These are phyloP conservation scores for Aspergillus japonicus DNA, from an alignment of 2,329 filamentous ascomycete genomes.

Conservation along the genomic window DNA sequence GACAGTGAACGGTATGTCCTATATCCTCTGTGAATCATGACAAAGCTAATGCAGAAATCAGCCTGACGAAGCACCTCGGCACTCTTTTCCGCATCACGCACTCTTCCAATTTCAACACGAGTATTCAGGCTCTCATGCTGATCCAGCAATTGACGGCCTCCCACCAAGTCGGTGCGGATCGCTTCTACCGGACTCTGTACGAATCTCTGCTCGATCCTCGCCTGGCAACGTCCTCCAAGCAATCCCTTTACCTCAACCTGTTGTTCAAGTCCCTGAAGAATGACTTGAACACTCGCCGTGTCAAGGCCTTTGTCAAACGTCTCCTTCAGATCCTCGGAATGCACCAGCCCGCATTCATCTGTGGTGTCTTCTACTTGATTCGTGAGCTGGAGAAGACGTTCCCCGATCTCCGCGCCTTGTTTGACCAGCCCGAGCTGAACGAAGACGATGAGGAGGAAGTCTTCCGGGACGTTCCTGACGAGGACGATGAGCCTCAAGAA, in stretches of 20 bases:
- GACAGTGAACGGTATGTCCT: constrained; percentile 67
- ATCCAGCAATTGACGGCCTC: constrained; percentile 87
- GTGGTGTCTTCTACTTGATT: constrained; percentile 86
- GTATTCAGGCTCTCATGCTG: constrained; percentile 89
- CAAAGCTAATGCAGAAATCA: constrained; percentile 35
- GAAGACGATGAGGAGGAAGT: constrained; percentile 70
- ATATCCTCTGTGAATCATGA: neutral
- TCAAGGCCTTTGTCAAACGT: constrained; percentile 94
- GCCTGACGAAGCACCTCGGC: constrained; percentile 83
- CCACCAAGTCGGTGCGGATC: constrained; percentile 78
- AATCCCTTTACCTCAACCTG: constrained; percentile 90
- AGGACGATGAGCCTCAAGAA: constrained; percentile 45
- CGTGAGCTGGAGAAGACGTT: constrained; percentile 77
- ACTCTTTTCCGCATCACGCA: constrained; percentile 95
- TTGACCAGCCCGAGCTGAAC: constrained; percentile 76
- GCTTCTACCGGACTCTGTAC: constrained; percentile 94
- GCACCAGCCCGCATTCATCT: constrained; percentile 90
- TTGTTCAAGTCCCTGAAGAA: constrained; percentile 84
- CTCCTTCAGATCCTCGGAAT: constrained; percentile 82
- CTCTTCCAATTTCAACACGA: constrained; percentile 98
- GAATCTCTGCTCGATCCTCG: constrained; percentile 91
- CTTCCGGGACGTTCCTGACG: constrained; percentile 64
- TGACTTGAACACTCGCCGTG: constrained; percentile 83
- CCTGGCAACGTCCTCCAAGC: constrained; percentile 85
- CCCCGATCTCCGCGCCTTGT: constrained; percentile 72